phyloP scores from a whole-genome alignment of 768 basidiomycete genomes.

The Russula virescens region DNA sequence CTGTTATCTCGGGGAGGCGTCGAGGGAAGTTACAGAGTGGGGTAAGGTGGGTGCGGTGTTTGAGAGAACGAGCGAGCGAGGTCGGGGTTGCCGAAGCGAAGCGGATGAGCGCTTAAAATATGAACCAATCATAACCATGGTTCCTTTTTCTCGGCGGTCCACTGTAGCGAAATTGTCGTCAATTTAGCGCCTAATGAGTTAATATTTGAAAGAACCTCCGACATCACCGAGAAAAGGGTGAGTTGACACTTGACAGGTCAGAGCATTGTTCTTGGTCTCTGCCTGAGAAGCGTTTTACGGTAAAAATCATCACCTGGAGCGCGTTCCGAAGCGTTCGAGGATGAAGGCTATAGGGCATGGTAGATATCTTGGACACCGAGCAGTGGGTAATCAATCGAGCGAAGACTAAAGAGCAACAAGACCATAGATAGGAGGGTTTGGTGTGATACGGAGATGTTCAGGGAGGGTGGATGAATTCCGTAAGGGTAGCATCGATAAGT shows the following conservation, averaged over 20 bases:
- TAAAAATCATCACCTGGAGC: not conserved
- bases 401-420: too few species aligned
- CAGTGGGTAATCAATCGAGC: too few species aligned
- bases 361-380: too few species aligned
- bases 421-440: not conserved
- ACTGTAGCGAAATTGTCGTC: not conserved
- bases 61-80: constrained; percentile 7
- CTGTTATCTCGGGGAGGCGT: not conserved
- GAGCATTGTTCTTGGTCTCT: not conserved
- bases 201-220: not conserved
- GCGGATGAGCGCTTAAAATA: not conserved
- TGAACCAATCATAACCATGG: constrained; percentile 1
- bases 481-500: not conserved
- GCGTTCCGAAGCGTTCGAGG: not conserved
- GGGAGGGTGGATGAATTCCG: not conserved
- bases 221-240: not conserved
- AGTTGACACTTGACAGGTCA: not conserved
- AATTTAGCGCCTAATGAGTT: not conserved
- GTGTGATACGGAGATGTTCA: not conserved
- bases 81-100: constrained; percentile 5
- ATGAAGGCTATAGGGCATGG: too few species aligned
- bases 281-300: too few species aligned
- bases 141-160: constrained; percentile 4
- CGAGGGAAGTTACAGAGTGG: not conserved
- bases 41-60: constrained; percentile 12